Evolutionary conservation across 2,329 filamentous ascomycete species (phyloP).

Genomic region (Pseudogymnoascus sp.): DNA sequence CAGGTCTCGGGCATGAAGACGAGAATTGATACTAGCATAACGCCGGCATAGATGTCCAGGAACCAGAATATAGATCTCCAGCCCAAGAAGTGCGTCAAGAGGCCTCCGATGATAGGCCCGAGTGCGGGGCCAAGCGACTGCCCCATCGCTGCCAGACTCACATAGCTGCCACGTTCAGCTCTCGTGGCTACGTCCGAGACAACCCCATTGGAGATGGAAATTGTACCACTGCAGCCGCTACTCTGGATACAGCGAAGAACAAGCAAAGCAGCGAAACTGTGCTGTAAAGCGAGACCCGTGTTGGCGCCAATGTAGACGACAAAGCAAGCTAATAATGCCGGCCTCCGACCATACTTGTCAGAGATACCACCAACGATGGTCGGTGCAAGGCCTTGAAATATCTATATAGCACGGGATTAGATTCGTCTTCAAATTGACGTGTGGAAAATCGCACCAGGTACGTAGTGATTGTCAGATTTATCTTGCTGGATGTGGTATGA

Average conservation of each 20-base stretch:
- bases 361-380: constrained; percentile 50
- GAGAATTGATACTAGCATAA: constrained; percentile 30
- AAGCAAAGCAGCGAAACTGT: constrained; percentile 42
- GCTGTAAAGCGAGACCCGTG: constrained; percentile 44
- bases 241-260: constrained; percentile 50
- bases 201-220: constrained; percentile 52
- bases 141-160: constrained; percentile 45
- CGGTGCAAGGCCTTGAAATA: constrained; percentile 53
- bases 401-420: constrained; percentile 29
- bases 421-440: background rate
- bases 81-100: constrained; percentile 39
- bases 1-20: constrained; percentile 29
- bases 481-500: constrained; percentile 19
- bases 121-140: constrained; percentile 37
- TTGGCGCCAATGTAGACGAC: constrained; percentile 47
- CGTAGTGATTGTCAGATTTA: constrained; percentile 26
- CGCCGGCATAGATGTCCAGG: constrained; percentile 38
- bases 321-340: constrained; percentile 47
- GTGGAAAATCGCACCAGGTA: constrained; percentile 20
- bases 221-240: constrained; percentile 50
- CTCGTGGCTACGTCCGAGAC: constrained; percentile 57
- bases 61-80: constrained; percentile 50
- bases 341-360: constrained; percentile 46
- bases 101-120: constrained; percentile 44
- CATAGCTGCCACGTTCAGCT: constrained; percentile 56